Evolutionary conservation across 1,284 basidiomycete species (phyloP).

Genomic region (Apiotrichum siamense): DNA sequence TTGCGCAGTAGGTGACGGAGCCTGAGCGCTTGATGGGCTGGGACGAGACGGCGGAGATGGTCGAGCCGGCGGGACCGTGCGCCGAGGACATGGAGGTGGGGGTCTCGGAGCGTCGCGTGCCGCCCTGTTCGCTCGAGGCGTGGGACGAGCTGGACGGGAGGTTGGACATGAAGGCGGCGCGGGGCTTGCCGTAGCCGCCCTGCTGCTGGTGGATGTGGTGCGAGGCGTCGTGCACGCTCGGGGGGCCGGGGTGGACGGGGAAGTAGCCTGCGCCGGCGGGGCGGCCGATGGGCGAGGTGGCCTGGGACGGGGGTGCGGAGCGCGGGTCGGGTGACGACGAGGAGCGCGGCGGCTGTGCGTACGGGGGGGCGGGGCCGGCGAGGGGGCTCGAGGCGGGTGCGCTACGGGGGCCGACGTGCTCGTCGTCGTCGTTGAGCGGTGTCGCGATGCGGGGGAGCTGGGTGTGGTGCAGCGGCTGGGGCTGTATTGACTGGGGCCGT

Average conservation of each 20-base stretch:
- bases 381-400: constrained; percentile 20
- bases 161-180: constrained; percentile 1
- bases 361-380: neutral
- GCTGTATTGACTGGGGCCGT: neutral
- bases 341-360: constrained; percentile 27
- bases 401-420: constrained; percentile 26
- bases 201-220: neutral
- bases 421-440: constrained; percentile 8
- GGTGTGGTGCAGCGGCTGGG: neutral
- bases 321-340: constrained; percentile 37
- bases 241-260: neutral
- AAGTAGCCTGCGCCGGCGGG: neutral
- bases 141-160: neutral
- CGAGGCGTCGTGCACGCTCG: constrained; percentile 1
- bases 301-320: constrained; percentile 19
- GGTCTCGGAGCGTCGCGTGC: constrained; percentile 13
- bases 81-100: constrained; percentile 11
- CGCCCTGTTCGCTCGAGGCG: neutral
- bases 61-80: neutral
- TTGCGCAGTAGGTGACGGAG: constrained; percentile 39
- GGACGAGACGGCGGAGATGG: neutral
- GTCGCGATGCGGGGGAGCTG: constrained; percentile 23
- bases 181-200: neutral
- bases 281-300: constrained; percentile 21
- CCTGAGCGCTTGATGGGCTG: constrained; percentile 12